Percentiles rank a stretch among this genome's conserved stretches.
Conservation (phyloP, 306 rosid species). For the Acacia acuminata region DNA sequence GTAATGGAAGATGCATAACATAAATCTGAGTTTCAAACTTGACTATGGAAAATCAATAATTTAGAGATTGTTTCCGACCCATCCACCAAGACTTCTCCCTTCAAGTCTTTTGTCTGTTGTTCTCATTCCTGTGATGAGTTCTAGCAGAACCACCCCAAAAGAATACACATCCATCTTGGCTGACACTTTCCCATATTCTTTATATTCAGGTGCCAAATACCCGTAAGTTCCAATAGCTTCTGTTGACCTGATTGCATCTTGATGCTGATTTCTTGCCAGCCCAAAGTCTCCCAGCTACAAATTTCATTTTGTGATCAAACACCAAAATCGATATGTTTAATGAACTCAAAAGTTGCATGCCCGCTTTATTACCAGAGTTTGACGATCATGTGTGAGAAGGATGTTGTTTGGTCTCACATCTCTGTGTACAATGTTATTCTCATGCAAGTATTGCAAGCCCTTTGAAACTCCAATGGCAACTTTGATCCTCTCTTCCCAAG, state of each 20-base stretch:
- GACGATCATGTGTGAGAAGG: conserved; percentile 58
- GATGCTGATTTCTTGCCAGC: conserved; percentile 66
- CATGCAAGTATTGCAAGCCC: conserved; percentile 10
- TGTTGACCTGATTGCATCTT: conserved; percentile 53
- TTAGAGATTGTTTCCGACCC: conserved; percentile 80
- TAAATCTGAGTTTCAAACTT: neutral
- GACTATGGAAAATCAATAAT: neutral
- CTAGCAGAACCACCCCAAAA: conserved; percentile 79
- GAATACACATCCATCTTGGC: conserved; percentile 88
- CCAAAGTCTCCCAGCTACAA: conserved; percentile 89
- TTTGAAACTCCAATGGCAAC: conserved; percentile 58
- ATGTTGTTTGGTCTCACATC: conserved; percentile 16
- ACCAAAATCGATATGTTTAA: neutral
- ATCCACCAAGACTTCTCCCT: conserved; percentile 88
- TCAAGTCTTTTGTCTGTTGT: conserved; percentile 71
- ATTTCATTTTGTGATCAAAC: conserved; percentile 11
- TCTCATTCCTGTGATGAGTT: conserved; percentile 81
- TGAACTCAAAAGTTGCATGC: conserved; percentile 9
- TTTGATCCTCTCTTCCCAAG: conserved; percentile 75
- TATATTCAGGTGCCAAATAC: conserved; percentile 94
- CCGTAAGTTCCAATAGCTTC: conserved; percentile 81
- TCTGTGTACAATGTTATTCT: conserved; percentile 7
- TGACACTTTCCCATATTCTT: conserved; percentile 78
- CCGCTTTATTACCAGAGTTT: conserved; percentile 60
- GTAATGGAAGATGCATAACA: neutral